Evolutionary conservation across 1,139 yeast genomes (phyloP).

Genomic region (Zygosaccharomyces sapae): DNA sequence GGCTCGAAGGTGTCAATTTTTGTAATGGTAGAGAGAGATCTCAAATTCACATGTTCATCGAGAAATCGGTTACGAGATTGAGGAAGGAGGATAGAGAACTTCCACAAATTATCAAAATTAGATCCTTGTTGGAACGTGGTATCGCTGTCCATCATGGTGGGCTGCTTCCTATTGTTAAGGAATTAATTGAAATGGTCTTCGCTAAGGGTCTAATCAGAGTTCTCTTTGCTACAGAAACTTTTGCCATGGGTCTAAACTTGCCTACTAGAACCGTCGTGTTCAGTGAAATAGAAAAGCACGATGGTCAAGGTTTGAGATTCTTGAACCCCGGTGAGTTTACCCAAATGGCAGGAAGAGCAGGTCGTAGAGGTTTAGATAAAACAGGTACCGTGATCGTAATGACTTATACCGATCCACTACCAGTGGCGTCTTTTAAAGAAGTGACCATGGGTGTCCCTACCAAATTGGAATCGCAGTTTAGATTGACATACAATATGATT

Average conservation of each 20-base stretch:
- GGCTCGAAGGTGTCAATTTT: slow-evolving; percentile 69
- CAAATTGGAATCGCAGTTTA: slow-evolving; percentile 82
- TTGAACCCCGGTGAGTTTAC: slow-evolving; percentile 94
- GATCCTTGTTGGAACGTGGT: slow-evolving; percentile 83
- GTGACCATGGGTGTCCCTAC: slow-evolving; percentile 87
- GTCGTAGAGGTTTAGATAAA: slow-evolving; percentile 91
- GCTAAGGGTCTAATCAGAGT: slow-evolving; percentile 83
- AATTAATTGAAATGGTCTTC: slow-evolving; percentile 87
- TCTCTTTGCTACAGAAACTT: slow-evolving; percentile 94
- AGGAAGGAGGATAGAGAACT: slow-evolving; percentile 88
- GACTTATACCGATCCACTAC: slow-evolving; percentile 72
- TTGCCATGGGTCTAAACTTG: slow-evolving; percentile 95
- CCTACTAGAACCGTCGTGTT: slow-evolving; percentile 97
- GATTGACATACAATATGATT: slow-evolving; percentile 94
- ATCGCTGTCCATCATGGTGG: slow-evolving; percentile 98
- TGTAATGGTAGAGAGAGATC: slow-evolving; percentile 81
- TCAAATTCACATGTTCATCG: slow-evolving; percentile 88
- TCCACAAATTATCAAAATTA: slow-evolving; percentile 80
- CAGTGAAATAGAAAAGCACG: slow-evolving; percentile 80
- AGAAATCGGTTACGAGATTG: slow-evolving; percentile 79
- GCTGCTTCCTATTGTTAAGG: slow-evolving; percentile 87
- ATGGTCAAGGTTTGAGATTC: slow-evolving; percentile 76
- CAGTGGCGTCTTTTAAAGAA: slow-evolving; percentile 59
- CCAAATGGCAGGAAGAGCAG: slow-evolving; percentile 99
- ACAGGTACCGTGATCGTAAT: slow-evolving; percentile 95